phyloP scores from a whole-genome alignment of 192 early-diverging fungal species.

The Ramicandelaber brevisporus region DNA sequence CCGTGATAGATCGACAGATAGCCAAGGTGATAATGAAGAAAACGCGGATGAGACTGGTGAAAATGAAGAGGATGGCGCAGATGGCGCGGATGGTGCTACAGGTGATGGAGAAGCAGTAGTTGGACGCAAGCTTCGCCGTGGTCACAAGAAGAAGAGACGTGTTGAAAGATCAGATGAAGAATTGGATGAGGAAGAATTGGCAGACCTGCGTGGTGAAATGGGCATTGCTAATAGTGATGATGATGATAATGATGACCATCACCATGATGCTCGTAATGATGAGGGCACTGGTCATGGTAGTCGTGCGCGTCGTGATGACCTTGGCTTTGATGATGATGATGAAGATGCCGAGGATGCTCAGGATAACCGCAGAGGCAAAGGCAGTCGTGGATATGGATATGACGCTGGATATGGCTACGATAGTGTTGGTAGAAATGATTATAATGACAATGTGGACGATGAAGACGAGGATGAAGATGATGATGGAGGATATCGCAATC shows the following conservation, averaged over 20 bases:
- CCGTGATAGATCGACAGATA: neutral
- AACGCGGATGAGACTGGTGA: neutral
- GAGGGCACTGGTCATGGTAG: neutral
- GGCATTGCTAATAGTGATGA: neutral
- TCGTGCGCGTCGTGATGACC: neutral
- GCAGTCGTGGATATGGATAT: neutral
- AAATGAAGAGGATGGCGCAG: neutral
- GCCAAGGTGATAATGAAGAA: neutral
- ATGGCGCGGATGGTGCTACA: neutral
- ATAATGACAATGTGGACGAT: constrained; percentile 10
- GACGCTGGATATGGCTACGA: neutral
- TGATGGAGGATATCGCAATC: constrained; percentile 5
- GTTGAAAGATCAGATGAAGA: constrained; percentile 26
- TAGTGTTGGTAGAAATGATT: neutral
- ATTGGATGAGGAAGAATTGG: constrained; percentile 81
- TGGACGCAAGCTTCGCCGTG: neutral
- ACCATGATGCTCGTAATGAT: constrained; percentile 3
- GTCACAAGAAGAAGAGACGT: constrained; percentile 1
- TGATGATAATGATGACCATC: constrained; percentile 7
- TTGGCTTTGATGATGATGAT: neutral
- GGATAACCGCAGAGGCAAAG: too few relatives aligned
- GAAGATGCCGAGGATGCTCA: neutral
- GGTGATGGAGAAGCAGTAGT: constrained; percentile 1
- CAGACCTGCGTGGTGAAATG: constrained; percentile 11
- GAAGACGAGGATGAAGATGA: constrained; percentile 15